These are phyloP conservation scores for Halophytophthora batemanensis DNA, from an alignment of 352 stramenopile species.

Conservation along the genomic window DNA sequence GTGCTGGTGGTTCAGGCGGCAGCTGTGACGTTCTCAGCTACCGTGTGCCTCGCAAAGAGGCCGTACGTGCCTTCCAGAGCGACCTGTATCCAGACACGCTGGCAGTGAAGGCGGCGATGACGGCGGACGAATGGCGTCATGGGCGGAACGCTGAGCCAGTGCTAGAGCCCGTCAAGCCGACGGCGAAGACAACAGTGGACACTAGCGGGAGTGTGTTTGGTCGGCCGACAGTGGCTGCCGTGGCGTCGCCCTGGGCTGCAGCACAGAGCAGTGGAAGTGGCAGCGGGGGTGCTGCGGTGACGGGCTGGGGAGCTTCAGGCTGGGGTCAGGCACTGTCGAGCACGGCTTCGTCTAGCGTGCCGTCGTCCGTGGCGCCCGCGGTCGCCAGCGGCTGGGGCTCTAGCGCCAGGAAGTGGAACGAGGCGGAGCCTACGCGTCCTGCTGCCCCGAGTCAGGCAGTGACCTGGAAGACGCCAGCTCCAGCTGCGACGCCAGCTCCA, in stretches of 20 bases:
- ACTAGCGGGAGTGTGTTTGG: conserved; percentile 37
- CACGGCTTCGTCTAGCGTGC: conserved; percentile 28
- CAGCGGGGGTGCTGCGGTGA: conserved; percentile 3
- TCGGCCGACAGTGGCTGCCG: neutral
- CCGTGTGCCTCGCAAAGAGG: conserved; percentile 61
- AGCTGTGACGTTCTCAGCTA: conserved; percentile 68
- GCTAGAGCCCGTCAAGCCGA: conserved; percentile 33
- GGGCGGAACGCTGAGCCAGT: conserved; percentile 44
- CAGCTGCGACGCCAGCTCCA: neutral
- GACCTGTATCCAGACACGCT: conserved; percentile 74
- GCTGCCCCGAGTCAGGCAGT: neutral
- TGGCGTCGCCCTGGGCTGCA: conserved; percentile 19
- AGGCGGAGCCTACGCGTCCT: conserved; percentile 16
- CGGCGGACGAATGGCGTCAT: conserved; percentile 34
- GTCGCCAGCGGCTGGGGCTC: conserved; percentile 28
- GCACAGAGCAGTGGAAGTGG: conserved; percentile 2
- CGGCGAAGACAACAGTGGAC: conserved; percentile 16
- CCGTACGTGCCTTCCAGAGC: conserved; percentile 57
- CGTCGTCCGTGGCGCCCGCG: conserved; percentile 22
- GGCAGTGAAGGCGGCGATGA: conserved; percentile 35
- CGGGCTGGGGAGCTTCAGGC: conserved; percentile 22
- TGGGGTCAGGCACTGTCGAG: conserved; percentile 27
- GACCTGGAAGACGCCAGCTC: conserved; percentile 9
- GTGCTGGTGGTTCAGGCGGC: conserved; percentile 25
- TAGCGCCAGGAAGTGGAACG: conserved; percentile 34